phyloP scores from a whole-genome alignment of 805 yeast genomes.

The Candida montana region DNA sequence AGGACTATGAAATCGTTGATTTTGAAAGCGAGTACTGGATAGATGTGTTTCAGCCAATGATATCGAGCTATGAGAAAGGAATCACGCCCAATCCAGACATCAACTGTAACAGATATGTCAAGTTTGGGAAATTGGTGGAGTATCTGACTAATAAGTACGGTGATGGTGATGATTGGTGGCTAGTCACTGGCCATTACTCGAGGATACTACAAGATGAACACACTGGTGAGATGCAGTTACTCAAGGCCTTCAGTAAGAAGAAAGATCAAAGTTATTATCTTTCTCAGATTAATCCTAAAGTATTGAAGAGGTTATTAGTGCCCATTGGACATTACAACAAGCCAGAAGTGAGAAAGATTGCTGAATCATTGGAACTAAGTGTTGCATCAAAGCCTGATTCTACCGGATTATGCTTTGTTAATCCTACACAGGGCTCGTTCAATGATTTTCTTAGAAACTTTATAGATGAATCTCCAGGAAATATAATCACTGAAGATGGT shows the following conservation, averaged over 20 bases:
- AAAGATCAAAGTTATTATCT: slow-evolving; percentile 94
- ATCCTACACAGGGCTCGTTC: slow-evolving; percentile 58
- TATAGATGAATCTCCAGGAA: slow-evolving; percentile 67
- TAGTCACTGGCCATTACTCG: slow-evolving; percentile 86
- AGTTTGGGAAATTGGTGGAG: slow-evolving; percentile 74
- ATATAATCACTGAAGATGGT: slow-evolving; percentile 73
- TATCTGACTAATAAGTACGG: slow-evolving; percentile 39
- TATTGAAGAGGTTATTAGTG: slow-evolving; percentile 49
- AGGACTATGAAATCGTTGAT: slow-evolving; percentile 62
- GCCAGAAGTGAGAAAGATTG: slow-evolving; percentile 67
- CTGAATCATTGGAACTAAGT: slow-evolving; percentile 45
- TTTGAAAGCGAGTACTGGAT: slow-evolving; percentile 92
- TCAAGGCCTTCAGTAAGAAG: slow-evolving; percentile 49
- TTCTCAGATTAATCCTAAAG: slow-evolving; percentile 51
- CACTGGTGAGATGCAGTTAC: slow-evolving; percentile 37
- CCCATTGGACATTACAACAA: slow-evolving; percentile 81
- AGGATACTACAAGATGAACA: slow-evolving; percentile 37
- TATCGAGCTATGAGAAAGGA: slow-evolving; percentile 64
- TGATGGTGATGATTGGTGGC: slow-evolving; percentile 54
- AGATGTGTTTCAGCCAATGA: slow-evolving; percentile 90
- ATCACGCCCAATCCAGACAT: slow-evolving; percentile 94
- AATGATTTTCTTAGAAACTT: slow-evolving; percentile 72
- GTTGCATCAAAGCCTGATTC: slow-evolving; percentile 86
- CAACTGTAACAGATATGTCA: slow-evolving; percentile 77
- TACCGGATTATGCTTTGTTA: slow-evolving; percentile 90